Percentiles rank a stretch among this genome's conserved stretches.
Conservation (phyloP, 257 asterid genomes). For the Solanum chmielewskii region DNA sequence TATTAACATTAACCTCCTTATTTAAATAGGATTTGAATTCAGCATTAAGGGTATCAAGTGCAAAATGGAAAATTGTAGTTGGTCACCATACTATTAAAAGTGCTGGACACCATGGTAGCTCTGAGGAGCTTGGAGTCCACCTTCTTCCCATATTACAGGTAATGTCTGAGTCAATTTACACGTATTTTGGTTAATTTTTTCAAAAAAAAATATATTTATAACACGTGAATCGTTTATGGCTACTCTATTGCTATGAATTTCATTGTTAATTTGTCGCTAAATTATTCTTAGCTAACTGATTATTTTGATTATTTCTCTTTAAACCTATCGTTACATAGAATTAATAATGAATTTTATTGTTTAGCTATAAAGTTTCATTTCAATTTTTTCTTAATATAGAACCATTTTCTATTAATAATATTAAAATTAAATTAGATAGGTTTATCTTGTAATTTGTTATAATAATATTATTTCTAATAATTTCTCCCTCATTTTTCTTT, state of each 20-base stretch:
- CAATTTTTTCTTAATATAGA: neutral
- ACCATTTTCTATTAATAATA: neutral
- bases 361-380: neutral
- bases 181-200: neutral
- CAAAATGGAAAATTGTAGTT: conserved; percentile 66
- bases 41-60: conserved; percentile 35
- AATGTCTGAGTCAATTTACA: neutral
- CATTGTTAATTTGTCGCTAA: neutral
- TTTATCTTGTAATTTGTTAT: neutral
- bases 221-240: too few species aligned
- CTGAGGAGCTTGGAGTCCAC: conserved; percentile 36
- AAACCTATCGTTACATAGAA: neutral
- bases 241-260: neutral
- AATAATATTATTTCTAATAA: neutral
- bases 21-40: conserved; percentile 32
- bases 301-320: neutral
- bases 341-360: neutral
- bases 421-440: neutral
- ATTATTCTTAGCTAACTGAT: neutral
- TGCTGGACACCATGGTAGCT: conserved; percentile 73
- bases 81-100: conserved; percentile 74
- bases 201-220: too few species aligned
- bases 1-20: neutral
- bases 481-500: neutral
- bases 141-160: conserved; percentile 78